Conservation (phyloP, 2,329 filamentous ascomycete genomes). For the Botryosphaeria dothidea region DNA sequence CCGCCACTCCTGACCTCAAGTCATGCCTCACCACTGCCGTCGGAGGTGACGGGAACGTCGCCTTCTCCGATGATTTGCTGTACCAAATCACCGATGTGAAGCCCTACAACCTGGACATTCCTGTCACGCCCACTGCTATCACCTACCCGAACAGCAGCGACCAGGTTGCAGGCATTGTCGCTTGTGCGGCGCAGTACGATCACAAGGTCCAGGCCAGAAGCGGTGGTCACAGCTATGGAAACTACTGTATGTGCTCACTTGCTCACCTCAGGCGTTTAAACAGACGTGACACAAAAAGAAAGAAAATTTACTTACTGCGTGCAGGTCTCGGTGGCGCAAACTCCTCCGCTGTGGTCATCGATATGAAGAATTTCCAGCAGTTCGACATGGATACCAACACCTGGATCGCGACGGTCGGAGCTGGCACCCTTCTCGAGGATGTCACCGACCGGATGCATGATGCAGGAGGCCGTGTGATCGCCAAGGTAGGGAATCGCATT, state of each 20-base stretch:
- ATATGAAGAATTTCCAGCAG: slow-evolving; percentile 50
- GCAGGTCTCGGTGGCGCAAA: slow-evolving; percentile 49
- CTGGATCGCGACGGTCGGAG: slow-evolving; percentile 49
- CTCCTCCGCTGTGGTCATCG: slow-evolving; percentile 50
- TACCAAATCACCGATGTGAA: slow-evolving; percentile 36
- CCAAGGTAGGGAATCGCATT: slow-evolving; percentile 41
- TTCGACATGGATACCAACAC: slow-evolving; percentile 47
- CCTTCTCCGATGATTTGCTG: slow-evolving; percentile 27
- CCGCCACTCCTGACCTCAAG: slow-evolving; percentile 16
- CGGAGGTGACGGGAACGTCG: slow-evolving; percentile 28
- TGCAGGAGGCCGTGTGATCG: slow-evolving; percentile 43
- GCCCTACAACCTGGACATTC: slow-evolving; percentile 39
- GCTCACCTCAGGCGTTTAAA: background rate
- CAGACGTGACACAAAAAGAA: background rate
- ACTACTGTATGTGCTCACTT: slow-evolving; percentile 34
- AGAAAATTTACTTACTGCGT: background rate
- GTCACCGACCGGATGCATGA: slow-evolving; percentile 36
- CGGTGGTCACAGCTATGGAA: slow-evolving; percentile 65
- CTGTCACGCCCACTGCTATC: slow-evolving; percentile 54
- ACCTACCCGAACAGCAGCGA: slow-evolving; percentile 54
- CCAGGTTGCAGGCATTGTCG: slow-evolving; percentile 58
- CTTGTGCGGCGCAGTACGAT: slow-evolving; percentile 55
- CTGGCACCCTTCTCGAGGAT: slow-evolving; percentile 51
- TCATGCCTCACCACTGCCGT: slow-evolving; percentile 33
- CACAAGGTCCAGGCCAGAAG: slow-evolving; percentile 62